These are phyloP conservation scores for Drechslera avenae DNA, from an alignment of 2,329 filamentous ascomycete genomes.

Conservation along the genomic window DNA sequence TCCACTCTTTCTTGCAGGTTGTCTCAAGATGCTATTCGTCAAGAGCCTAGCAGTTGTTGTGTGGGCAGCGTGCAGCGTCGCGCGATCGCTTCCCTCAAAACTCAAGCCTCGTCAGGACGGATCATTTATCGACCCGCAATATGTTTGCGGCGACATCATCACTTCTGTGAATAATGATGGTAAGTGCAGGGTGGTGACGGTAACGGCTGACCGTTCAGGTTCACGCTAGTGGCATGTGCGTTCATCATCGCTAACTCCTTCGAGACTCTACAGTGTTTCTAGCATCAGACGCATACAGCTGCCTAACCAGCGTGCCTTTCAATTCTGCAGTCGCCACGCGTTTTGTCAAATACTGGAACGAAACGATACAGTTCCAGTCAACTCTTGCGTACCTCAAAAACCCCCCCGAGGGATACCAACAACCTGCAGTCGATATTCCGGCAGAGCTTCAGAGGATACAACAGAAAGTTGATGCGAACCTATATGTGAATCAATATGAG, in stretches of 20 bases:
- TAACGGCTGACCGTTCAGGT: too few relatives aligned
- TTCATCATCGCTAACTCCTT: too few relatives aligned
- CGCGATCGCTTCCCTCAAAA: not conserved
- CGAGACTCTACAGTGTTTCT: not conserved
- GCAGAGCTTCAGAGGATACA: slow-evolving; percentile 35
- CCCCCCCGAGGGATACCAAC: slow-evolving; percentile 51
- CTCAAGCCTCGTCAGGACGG: not conserved
- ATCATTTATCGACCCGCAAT: not conserved
- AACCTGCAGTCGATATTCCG: slow-evolving; percentile 46
- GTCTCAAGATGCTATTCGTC: too few relatives aligned
- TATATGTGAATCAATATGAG: slow-evolving; percentile 47
- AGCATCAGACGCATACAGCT: slow-evolving; percentile 30
- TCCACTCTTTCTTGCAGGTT: too few relatives aligned
- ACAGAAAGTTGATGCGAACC: slow-evolving; percentile 23
- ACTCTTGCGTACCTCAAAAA: slow-evolving; percentile 51
- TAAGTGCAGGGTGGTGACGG: not conserved
- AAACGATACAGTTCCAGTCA: slow-evolving; percentile 54
- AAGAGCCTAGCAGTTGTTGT: too few relatives aligned
- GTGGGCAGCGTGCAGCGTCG: not conserved
- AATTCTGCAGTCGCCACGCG: slow-evolving; percentile 51
- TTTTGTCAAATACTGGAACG: slow-evolving; percentile 54
- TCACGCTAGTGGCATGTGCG: too few relatives aligned
- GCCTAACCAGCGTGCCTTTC: slow-evolving; percentile 54
- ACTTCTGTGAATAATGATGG: not conserved
- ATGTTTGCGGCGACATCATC: not conserved